Conservation (phyloP, 441 rosid species). For the Erodium texanum region DNA sequence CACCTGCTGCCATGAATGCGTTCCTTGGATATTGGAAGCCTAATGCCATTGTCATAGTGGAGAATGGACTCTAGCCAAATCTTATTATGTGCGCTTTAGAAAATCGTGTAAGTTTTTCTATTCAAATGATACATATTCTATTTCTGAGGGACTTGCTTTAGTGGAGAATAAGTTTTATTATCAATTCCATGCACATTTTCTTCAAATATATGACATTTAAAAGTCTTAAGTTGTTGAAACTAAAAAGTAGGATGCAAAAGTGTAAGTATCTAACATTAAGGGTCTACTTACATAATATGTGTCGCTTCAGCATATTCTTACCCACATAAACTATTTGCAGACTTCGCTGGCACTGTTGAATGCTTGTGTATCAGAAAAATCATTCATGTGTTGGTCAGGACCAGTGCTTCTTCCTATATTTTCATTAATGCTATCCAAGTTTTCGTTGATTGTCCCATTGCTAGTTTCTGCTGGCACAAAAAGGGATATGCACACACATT, state of each 20-base stretch:
- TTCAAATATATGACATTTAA: background rate
- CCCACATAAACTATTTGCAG: conserved; percentile 29
- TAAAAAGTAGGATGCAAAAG: background rate
- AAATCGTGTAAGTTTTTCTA: conserved; percentile 45
- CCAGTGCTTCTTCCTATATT: conserved; percentile 55
- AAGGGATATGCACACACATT: background rate
- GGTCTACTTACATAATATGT: conserved; percentile 1
- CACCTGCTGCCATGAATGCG: conserved; percentile 58
- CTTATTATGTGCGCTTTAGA: conserved; percentile 62
- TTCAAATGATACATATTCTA: conserved; percentile 5
- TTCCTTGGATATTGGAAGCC: conserved; percentile 83
- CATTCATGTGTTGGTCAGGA: conserved; percentile 63
- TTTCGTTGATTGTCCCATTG: conserved; percentile 74
- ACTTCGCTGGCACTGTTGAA: conserved; percentile 66
- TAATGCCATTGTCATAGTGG: conserved; percentile 56
- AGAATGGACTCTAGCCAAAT: conserved; percentile 92
- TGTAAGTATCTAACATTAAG: background rate
- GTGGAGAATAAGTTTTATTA: background rate
- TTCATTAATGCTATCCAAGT: conserved; percentile 68
- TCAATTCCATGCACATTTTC: background rate
- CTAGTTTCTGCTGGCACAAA: conserved; percentile 25
- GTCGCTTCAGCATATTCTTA: conserved; percentile 5
- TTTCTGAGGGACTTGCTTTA: conserved; percentile 8
- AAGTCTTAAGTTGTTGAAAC: too few relatives aligned
- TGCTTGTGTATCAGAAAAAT: conserved; percentile 65